Percentiles rank a stretch among this genome's conserved stretches.
Evolutionary conservation across 495 filamentous ascomycete genomes (phyloP).

Genomic region (Tuber calosporum): DNA sequence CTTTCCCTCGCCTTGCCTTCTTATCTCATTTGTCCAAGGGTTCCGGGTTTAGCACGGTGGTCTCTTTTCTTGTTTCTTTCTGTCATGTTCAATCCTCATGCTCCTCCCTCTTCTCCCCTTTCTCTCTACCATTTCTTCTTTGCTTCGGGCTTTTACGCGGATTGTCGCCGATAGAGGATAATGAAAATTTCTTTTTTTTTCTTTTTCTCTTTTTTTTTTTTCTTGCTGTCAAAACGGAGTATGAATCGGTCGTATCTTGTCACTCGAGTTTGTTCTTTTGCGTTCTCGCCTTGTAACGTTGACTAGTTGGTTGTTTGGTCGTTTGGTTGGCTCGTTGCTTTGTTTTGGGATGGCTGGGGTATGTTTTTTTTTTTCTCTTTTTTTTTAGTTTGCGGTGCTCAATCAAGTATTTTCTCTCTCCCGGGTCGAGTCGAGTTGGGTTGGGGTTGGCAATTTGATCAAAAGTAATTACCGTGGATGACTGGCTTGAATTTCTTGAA

Average conservation of each 20-base stretch:
- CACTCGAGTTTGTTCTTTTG: neutral
- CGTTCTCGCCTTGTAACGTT: neutral
- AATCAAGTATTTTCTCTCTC: neutral
- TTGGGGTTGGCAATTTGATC: too few relatives aligned
- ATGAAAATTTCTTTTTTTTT: neutral
- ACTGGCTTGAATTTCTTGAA: too few relatives aligned
- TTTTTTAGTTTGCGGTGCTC: neutral
- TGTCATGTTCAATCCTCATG: neutral
- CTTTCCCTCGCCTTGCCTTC: neutral
- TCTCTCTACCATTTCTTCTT: neutral
- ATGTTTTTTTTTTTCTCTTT: too few relatives aligned
- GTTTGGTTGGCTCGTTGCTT: neutral
- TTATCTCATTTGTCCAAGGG: neutral
- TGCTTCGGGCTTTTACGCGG: neutral
- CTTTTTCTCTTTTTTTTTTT: neutral
- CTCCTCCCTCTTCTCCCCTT: neutral
- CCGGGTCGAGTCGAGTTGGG: neutral
- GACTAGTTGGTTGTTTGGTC: neutral
- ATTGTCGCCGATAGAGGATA: neutral
- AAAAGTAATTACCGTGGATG: too few relatives aligned
- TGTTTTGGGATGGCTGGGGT: neutral
- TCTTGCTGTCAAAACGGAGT: neutral
- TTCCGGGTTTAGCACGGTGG: constrained; percentile 1
- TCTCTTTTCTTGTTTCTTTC: neutral
- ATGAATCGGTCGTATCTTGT: neutral